phyloP scores from a whole-genome alignment of 768 basidiomycete species.

The Amanita subjunquillea region DNA sequence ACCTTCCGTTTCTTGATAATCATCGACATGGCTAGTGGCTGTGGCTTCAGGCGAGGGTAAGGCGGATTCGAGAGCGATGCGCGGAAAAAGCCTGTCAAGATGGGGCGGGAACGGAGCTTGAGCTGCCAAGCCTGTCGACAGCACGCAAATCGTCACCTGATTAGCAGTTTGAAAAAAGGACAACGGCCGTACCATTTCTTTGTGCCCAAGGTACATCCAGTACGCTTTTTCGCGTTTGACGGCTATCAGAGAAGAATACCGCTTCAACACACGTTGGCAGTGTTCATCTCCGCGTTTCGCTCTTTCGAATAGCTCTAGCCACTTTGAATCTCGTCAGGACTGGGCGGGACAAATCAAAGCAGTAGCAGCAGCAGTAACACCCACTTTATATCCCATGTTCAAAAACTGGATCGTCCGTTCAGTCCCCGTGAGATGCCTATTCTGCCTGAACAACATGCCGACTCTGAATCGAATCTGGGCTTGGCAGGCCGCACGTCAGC shows the following conservation, averaged over 20 bases:
- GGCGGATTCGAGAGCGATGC: slow-evolving; percentile 56
- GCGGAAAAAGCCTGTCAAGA: slow-evolving; percentile 66
- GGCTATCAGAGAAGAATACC: slow-evolving; percentile 52
- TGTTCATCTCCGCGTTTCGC: slow-evolving; percentile 45
- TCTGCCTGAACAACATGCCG: slow-evolving; percentile 38
- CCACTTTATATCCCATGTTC: slow-evolving; percentile 45
- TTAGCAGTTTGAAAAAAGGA: background rate
- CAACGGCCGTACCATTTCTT: slow-evolving; percentile 38
- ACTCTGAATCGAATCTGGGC: slow-evolving; percentile 51
- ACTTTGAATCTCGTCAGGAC: slow-evolving; percentile 26
- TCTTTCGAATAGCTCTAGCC: slow-evolving; percentile 43
- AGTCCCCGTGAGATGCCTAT: slow-evolving; percentile 45
- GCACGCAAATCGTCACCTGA: background rate
- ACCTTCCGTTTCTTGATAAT: slow-evolving; percentile 47
- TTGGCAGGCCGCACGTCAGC: slow-evolving; percentile 4
- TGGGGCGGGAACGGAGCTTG: slow-evolving; percentile 46
- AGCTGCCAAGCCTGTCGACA: slow-evolving; percentile 41
- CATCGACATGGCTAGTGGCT: slow-evolving; percentile 59
- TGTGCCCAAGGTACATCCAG: slow-evolving; percentile 33
- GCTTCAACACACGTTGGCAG: slow-evolving; percentile 32
- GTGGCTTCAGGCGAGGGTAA: slow-evolving; percentile 71
- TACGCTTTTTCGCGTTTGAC: slow-evolving; percentile 36
- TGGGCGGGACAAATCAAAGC: background rate
- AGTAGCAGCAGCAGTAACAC: slow-evolving; percentile 10
- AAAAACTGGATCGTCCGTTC: slow-evolving; percentile 35